Conservation (phyloP, 2,329 filamentous ascomycete genomes). For the Colletotrichum orbiculare region DNA sequence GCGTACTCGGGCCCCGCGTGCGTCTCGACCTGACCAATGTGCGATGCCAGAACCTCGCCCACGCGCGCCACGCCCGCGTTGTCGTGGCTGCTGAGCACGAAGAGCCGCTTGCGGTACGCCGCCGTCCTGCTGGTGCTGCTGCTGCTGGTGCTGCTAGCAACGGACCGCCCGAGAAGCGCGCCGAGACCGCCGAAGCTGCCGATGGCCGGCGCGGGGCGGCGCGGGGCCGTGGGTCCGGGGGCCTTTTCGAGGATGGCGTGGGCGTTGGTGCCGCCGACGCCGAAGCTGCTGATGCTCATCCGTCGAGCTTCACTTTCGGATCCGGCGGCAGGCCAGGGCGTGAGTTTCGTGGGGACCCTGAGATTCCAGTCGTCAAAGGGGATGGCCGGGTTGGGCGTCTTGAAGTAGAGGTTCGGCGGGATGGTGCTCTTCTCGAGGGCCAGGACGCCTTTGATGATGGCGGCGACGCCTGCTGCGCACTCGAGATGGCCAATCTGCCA, state of each 20-base stretch:
- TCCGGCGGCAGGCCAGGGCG: constrained; percentile 4
- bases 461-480: constrained; percentile 5
- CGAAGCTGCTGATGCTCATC: constrained; percentile 23
- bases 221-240: neutral
- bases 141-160: too few relatives aligned
- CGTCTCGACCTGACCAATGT: neutral
- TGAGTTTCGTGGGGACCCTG: neutral
- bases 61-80: constrained; percentile 13
- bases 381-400: constrained; percentile 3
- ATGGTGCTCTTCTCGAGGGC: constrained; percentile 16
- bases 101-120: constrained; percentile 6
- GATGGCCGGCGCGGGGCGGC: too few relatives aligned
- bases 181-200: too few relatives aligned
- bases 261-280: constrained; percentile 32
- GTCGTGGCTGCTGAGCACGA: constrained; percentile 21
- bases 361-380: constrained; percentile 9
- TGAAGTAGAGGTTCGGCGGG: constrained; percentile 11
- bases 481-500: constrained; percentile 22
- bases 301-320: neutral
- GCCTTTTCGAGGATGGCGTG: constrained; percentile 25
- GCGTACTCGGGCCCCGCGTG: constrained; percentile 10
- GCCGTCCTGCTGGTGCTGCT: too few relatives aligned
- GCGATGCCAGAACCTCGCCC: neutral
- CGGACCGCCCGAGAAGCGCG: too few relatives aligned
- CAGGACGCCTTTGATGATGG: constrained; percentile 13